These are phyloP conservation scores for Trichoderma sp. DNA, from an alignment of 2,329 filamentous ascomycete genomes.

Conservation along the genomic window DNA sequence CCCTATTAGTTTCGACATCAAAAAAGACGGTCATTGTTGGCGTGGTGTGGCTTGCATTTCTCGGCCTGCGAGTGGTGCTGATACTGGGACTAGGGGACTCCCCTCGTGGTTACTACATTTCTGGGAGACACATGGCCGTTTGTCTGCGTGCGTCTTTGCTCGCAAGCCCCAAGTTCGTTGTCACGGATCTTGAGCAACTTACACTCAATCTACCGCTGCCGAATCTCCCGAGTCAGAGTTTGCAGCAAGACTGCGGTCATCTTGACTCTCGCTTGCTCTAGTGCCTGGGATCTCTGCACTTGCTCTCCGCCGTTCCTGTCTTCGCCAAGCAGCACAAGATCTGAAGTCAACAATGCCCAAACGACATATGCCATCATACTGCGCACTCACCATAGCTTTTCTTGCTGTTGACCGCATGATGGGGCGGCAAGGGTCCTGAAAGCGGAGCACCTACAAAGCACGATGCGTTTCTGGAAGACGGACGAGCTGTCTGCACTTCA, in stretches of 20 bases:
- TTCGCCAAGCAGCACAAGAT: background rate
- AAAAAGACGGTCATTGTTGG: background rate
- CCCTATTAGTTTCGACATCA: no score
- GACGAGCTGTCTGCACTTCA: background rate
- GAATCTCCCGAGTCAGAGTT: constrained; percentile 3
- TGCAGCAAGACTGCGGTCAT: background rate
- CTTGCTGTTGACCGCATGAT: background rate
- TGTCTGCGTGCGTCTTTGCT: background rate
- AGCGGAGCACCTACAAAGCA: background rate
- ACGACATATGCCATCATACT: background rate
- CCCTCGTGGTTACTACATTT: no score
- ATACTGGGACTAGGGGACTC: no score
- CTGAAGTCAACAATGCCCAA: background rate
- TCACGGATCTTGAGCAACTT: background rate
- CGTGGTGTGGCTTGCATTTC: no score
- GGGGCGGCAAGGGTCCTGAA: background rate
- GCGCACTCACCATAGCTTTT: background rate
- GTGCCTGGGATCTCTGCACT: background rate
- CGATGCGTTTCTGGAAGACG: no score
- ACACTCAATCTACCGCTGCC: background rate
- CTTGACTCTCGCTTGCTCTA: constrained; percentile 4
- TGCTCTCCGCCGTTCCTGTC: background rate
- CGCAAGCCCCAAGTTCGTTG: background rate
- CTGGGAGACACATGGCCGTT: background rate
- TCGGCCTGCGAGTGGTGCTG: no score